Base-by-base conservation (phyloP, 163 green algal genomes). In the Dunaliella salina region DNA sequence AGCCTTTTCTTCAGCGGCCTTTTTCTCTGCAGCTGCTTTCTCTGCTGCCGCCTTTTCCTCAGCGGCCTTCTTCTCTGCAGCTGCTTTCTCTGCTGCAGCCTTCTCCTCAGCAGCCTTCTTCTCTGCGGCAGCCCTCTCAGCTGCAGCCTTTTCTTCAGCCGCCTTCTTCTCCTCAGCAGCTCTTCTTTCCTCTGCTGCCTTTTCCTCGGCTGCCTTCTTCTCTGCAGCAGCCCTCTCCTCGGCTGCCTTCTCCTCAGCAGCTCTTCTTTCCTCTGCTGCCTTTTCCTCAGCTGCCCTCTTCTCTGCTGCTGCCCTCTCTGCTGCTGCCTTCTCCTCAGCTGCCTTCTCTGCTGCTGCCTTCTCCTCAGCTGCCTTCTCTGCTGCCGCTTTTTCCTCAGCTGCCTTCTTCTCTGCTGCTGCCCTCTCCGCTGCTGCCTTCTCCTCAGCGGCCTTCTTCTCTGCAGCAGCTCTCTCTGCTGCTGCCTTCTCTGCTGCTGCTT, bases 301-400 rank as follows among this genome's bases (percentile, higher is more conserved):
- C 75, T 50, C 33, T 26, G 75, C 32, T 3, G 75, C 75, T 40
- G 75, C 75, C 75, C 29, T 82, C 75, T 82, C 75, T 82, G 75
- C 75, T 82, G 75, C 75, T 34, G 33, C 32, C 29, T 25, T n/a
- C 75, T 40, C 45, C 75, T 50, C 33, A 4, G 75, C 75, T 40
- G 75, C 75, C 75, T 13, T 82, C 75, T 82, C 75, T 35, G 5
- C 75, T 82, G 75, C 75, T 12, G 25, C 24, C 63, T 75, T 29
- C 8, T 8, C 8, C 63, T 75, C 63, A n/a, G n/a, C n/a, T n/a
- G n/a, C n/a, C n/a, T n/a, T n/a, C 24, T 75, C 22, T 26, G 63
- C 22, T 26, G 63, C 22, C 40, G 4, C 8, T 50, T 8, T 50
- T 26, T 26, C 63, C 24, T 75, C 63, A 26, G 63, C 63, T 29